Percentiles rank a stretch among this genome's conserved stretches.
These are phyloP conservation scores for Xylariaceae sp. DNA, from an alignment of 2,329 filamentous ascomycete genomes.

Conservation along the genomic window DNA sequence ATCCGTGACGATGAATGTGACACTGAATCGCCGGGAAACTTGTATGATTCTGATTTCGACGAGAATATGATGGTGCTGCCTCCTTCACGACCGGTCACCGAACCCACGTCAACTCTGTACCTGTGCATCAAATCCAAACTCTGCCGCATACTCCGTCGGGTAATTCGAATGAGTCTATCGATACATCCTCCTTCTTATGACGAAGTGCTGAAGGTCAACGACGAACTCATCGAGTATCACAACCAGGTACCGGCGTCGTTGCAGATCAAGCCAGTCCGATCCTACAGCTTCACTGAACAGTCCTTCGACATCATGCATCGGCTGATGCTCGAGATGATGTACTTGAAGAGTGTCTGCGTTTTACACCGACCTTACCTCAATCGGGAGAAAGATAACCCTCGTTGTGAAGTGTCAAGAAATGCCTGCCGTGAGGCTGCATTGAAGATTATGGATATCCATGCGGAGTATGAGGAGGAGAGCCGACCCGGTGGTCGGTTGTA, in stretches of 20 bases:
- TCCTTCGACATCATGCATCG: constrained; percentile 46
- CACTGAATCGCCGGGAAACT: constrained; percentile 42
- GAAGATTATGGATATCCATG: constrained; percentile 43
- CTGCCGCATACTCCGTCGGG: constrained; percentile 40
- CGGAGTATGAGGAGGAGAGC: constrained; percentile 44
- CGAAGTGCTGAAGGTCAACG: constrained; percentile 38
- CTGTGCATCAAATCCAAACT: constrained; percentile 41
- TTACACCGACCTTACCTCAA: constrained; percentile 47
- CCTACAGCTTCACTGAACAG: constrained; percentile 41
- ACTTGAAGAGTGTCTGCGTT: constrained; percentile 46
- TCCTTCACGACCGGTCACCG: constrained; percentile 38
- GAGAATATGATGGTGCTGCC: constrained; percentile 42
- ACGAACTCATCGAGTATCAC: constrained; percentile 37
- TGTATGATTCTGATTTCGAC: constrained; percentile 50
- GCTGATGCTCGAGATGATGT: constrained; percentile 46
- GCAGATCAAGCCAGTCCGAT: constrained; percentile 39
- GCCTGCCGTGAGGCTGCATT: constrained; percentile 42
- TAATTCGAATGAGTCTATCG: constrained; percentile 40
- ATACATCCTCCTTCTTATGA: constrained; percentile 34
- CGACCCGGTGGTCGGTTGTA: constrained; percentile 48
- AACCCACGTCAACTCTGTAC: constrained; percentile 42
- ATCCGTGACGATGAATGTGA: constrained; percentile 46
- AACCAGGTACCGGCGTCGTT: constrained; percentile 38
- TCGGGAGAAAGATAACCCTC: constrained; percentile 34
- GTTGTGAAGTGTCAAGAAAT: constrained; percentile 38